Evolutionary conservation across 768 basidiomycete species (phyloP).

Genomic region (Tulasnella sp.): DNA sequence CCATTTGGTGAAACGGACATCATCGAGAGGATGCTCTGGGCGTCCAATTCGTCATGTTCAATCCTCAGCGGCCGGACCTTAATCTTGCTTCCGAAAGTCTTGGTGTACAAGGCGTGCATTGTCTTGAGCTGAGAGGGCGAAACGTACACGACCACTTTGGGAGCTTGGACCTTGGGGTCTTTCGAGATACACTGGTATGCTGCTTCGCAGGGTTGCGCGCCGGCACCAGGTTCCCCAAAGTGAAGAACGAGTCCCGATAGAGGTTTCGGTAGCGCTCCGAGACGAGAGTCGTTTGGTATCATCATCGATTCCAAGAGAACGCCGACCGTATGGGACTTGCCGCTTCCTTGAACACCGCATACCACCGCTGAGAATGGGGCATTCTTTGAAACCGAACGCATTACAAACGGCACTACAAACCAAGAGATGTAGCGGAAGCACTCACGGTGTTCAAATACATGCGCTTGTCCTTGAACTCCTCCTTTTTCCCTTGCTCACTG

Average conservation of each 20-base stretch:
- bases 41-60: slow-evolving; percentile 4
- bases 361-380: slow-evolving; percentile 13
- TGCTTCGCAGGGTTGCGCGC: slow-evolving; percentile 50
- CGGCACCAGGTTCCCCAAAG: slow-evolving; percentile 53
- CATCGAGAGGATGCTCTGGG: slow-evolving; percentile 4
- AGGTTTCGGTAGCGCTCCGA: neutral
- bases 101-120: slow-evolving; percentile 42
- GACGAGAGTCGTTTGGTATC: slow-evolving; percentile 1
- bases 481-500: slow-evolving; percentile 28
- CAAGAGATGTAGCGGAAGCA: neutral
- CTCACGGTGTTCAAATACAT: slow-evolving; percentile 57
- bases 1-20: slow-evolving; percentile 28
- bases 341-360: slow-evolving; percentile 11
- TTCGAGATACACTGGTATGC: slow-evolving; percentile 42
- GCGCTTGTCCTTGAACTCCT: slow-evolving; percentile 35
- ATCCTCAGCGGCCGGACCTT: slow-evolving; percentile 32
- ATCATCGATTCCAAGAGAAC: slow-evolving; percentile 8
- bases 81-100: neutral
- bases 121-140: slow-evolving; percentile 50
- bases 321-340: slow-evolving; percentile 13
- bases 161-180: slow-evolving; percentile 16
- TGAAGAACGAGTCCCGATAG: slow-evolving; percentile 54
- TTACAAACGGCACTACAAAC: neutral
- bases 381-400: neutral
- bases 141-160: slow-evolving; percentile 39